phyloP scores from a whole-genome alignment of 2,329 filamentous ascomycete genomes.

The Cladosporium sp. region DNA sequence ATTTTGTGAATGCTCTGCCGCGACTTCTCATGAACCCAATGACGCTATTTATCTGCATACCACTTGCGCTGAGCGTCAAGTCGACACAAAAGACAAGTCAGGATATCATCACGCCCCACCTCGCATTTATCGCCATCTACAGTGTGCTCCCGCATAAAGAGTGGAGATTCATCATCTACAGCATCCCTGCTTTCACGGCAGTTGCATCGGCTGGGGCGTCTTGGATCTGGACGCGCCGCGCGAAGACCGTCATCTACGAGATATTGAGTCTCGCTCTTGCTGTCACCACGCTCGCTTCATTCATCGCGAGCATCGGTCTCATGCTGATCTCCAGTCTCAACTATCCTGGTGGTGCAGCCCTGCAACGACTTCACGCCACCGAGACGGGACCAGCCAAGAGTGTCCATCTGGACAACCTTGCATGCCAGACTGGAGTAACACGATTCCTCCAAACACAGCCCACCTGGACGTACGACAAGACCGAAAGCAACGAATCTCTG shows the following conservation, averaged over 20 bases:
- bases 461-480: conserved; percentile 62
- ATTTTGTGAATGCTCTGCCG: conserved; percentile 78
- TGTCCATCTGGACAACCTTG: conserved; percentile 61
- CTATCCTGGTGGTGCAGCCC: conserved; percentile 86
- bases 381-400: conserved; percentile 21
- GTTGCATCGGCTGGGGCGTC: conserved; percentile 72
- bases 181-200: conserved; percentile 76
- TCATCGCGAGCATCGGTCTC: conserved; percentile 63
- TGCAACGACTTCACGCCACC: conserved; percentile 49
- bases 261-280: conserved; percentile 58
- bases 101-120: conserved; percentile 61
- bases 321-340: conserved; percentile 82
- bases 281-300: conserved; percentile 60
- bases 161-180: conserved; percentile 90
- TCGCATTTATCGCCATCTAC: conserved; percentile 76
- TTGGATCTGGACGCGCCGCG: conserved; percentile 60
- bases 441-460: conserved; percentile 54
- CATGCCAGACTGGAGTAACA: conserved; percentile 64
- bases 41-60: conserved; percentile 54
- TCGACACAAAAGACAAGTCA: conserved; percentile 46
- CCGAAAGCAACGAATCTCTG: conserved; percentile 50
- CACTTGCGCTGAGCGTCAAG: conserved; percentile 52
- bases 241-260: conserved; percentile 60
- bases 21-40: conserved; percentile 81
- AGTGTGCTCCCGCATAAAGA: conserved; percentile 94